Percentiles rank a stretch among this genome's conserved stretches.
These are phyloP conservation scores for Kodamaea lidongshanica DNA, from an alignment of 805 yeast genomes.

Conservation along the genomic window DNA sequence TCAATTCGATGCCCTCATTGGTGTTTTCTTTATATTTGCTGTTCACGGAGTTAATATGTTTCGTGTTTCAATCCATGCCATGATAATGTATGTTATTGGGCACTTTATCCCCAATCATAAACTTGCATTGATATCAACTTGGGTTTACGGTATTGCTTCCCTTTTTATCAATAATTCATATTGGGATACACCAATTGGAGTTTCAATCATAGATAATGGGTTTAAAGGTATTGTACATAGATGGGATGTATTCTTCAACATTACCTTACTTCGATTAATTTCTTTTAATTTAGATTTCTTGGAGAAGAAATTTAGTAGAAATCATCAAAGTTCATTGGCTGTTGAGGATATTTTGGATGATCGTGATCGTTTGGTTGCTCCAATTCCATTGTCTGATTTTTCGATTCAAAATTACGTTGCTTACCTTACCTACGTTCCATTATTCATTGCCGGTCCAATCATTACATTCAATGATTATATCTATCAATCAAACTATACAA, in stretches of 20 bases:
- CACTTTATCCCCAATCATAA: constrained; percentile 27
- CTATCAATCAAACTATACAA: constrained; percentile 57
- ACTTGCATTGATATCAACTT: constrained; percentile 43
- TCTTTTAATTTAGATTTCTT: constrained; percentile 78
- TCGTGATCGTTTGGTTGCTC: constrained; percentile 58
- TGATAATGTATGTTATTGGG: constrained; percentile 48
- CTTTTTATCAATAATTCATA: constrained; percentile 71
- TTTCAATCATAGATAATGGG: constrained; percentile 53
- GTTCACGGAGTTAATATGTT: constrained; percentile 76
- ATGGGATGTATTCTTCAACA: constrained; percentile 96
- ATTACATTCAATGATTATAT: constrained; percentile 87
- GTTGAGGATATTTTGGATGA: constrained; percentile 40
- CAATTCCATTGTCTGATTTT: constrained; percentile 57
- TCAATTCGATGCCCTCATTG: constrained; percentile 69
- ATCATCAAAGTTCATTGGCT: constrained; percentile 2
- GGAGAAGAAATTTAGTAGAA: constrained; percentile 24
- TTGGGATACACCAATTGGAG: constrained; percentile 48
- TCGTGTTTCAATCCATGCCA: constrained; percentile 55
- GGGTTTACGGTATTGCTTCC: constrained; percentile 77
- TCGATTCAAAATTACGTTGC: constrained; percentile 61
- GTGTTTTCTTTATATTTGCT: constrained; percentile 57
- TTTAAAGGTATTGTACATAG: constrained; percentile 74
- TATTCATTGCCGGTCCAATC: constrained; percentile 93
- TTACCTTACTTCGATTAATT: constrained; percentile 75
- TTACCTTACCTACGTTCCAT: constrained; percentile 77